These are phyloP conservation scores for Zygosaccharomyces sapae DNA, from an alignment of 1,139 yeast genomes.

Conservation along the genomic window DNA sequence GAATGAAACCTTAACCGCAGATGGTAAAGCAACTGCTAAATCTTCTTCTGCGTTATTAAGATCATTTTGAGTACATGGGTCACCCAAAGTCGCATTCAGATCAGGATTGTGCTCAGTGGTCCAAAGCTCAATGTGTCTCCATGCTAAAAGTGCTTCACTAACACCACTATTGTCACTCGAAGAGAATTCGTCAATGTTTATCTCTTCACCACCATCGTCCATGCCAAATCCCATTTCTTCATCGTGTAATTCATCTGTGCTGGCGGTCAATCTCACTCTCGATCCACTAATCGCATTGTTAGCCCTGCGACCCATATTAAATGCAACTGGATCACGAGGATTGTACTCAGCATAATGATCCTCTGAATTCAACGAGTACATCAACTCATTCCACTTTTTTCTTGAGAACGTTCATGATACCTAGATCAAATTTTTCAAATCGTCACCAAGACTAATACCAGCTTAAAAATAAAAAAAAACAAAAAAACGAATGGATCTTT, in stretches of 20 bases:
- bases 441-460: too few species aligned
- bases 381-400: slow-evolving; percentile 48
- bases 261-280: slow-evolving; percentile 17
- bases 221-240: slow-evolving; percentile 23
- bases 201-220: slow-evolving; percentile 18
- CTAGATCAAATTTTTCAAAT: not conserved
- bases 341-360: slow-evolving; percentile 69
- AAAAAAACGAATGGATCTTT: not conserved
- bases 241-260: slow-evolving; percentile 18
- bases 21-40: slow-evolving; percentile 53
- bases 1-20: slow-evolving; percentile 55
- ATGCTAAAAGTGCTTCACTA: slow-evolving; percentile 59
- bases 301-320: slow-evolving; percentile 28
- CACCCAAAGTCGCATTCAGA: slow-evolving; percentile 52
- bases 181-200: slow-evolving; percentile 19
- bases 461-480: not conserved
- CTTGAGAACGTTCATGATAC: slow-evolving; percentile 36
- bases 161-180: slow-evolving; percentile 47
- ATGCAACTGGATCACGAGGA: slow-evolving; percentile 38
- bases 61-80: slow-evolving; percentile 62
- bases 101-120: slow-evolving; percentile 52
- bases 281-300: slow-evolving; percentile 17
- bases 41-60: slow-evolving; percentile 62
- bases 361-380: slow-evolving; percentile 59
- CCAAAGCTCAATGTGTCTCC: slow-evolving; percentile 70